Evolutionary conservation across 345 rosid genomes (phyloP).

Genomic region (Lagerstroemia speciosa): DNA sequence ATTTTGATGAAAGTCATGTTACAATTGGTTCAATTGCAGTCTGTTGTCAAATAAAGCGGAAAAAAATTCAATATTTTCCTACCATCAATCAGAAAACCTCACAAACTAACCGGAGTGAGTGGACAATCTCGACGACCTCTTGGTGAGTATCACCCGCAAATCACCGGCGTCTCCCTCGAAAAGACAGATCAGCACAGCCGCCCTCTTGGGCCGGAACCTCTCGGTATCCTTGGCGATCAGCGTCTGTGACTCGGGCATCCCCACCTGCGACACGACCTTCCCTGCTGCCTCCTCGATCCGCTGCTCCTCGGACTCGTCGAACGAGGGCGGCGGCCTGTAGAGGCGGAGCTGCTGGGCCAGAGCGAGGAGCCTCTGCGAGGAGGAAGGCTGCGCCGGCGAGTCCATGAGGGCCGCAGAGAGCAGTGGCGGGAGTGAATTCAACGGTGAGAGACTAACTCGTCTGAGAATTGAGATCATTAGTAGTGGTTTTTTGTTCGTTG

Average conservation of each 20-base stretch:
- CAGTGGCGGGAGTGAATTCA: background rate
- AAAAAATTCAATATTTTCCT: too few species aligned
- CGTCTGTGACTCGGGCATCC: slow-evolving; percentile 13
- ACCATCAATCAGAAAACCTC: background rate
- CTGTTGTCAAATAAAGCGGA: background rate
- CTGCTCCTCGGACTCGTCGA: background rate
- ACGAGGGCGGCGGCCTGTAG: slow-evolving; percentile 47
- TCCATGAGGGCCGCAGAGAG: slow-evolving; percentile 26
- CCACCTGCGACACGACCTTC: slow-evolving; percentile 73
- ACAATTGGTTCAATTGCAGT: background rate
- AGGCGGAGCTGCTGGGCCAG: slow-evolving; percentile 68
- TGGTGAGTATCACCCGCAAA: slow-evolving; percentile 72
- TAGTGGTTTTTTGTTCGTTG: background rate
- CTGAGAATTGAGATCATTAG: slow-evolving; percentile 33
- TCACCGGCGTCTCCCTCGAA: slow-evolving; percentile 81
- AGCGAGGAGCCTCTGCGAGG: slow-evolving; percentile 33
- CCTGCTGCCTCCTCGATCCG: slow-evolving; percentile 24
- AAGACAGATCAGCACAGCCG: slow-evolving; percentile 82
- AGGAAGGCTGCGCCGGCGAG: slow-evolving; percentile 21
- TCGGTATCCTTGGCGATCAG: slow-evolving; percentile 29
- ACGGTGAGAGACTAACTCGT: slow-evolving; percentile 21
- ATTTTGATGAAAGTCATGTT: background rate
- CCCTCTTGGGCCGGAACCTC: slow-evolving; percentile 68
- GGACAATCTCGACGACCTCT: slow-evolving; percentile 69
- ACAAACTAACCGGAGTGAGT: slow-evolving; percentile 69